Conservation (phyloP, 176 grass and related monocot species). For the Cenchrus fungigraminus region DNA sequence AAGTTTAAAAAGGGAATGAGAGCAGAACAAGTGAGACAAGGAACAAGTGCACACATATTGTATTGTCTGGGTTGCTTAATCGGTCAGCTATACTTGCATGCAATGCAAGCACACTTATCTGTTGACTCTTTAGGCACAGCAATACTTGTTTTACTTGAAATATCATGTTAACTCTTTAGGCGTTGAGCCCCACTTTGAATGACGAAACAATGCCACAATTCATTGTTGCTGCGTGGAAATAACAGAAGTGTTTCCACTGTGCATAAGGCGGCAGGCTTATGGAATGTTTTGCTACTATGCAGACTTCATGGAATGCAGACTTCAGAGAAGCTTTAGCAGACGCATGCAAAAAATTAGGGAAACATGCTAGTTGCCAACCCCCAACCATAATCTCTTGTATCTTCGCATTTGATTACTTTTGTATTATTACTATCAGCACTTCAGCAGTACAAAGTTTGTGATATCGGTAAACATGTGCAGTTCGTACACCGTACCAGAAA, state of each 20-base stretch:
- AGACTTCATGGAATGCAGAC: too few relatives aligned
- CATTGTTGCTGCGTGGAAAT: not conserved
- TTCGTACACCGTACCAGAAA: too few relatives aligned
- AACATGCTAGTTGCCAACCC: too few relatives aligned
- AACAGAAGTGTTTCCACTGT: not conserved
- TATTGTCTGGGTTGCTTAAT: conserved; percentile 4
- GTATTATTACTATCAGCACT: too few relatives aligned
- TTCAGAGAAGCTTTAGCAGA: too few relatives aligned
- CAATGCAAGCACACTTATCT: not conserved
- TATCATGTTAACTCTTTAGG: not conserved
- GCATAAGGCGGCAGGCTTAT: not conserved
- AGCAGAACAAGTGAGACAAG: conserved; percentile 12
- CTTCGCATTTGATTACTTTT: too few relatives aligned
- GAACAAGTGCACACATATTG: not conserved
- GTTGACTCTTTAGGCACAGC: conserved; percentile 9
- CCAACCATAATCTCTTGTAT: too few relatives aligned
- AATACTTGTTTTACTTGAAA: conserved; percentile 4
- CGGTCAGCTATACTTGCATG: not conserved
- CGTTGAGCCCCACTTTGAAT: not conserved
- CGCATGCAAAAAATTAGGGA: too few relatives aligned
- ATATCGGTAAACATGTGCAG: too few relatives aligned
- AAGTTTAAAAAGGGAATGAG: not conserved
- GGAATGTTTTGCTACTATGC: too few relatives aligned
- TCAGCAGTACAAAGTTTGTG: too few relatives aligned
- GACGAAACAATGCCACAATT: not conserved